These are phyloP conservation scores for Tuber melanosporum DNA, from an alignment of 495 filamentous ascomycete species.

Conservation along the genomic window DNA sequence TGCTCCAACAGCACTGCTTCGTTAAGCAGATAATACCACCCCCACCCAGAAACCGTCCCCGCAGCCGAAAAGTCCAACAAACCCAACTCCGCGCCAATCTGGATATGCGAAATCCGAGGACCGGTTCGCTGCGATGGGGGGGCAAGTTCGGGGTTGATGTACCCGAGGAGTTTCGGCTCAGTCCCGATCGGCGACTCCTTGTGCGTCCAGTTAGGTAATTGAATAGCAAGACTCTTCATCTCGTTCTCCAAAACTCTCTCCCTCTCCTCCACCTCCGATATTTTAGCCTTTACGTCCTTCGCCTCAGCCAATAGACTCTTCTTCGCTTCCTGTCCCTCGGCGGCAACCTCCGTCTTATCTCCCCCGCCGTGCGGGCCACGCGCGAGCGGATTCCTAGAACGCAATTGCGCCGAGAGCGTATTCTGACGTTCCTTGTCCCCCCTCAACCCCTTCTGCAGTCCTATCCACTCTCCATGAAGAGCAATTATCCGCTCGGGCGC, in stretches of 20 bases:
- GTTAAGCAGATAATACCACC: conserved; percentile 90
- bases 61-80: conserved; percentile 80
- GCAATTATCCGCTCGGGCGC: conserved; percentile 64
- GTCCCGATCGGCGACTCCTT: conserved; percentile 64
- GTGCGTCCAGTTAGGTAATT: conserved; percentile 82
- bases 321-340: conserved; percentile 42
- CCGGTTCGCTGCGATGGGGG: conserved; percentile 39
- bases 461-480: conserved; percentile 61
- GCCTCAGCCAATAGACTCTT: conserved; percentile 59
- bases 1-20: conserved; percentile 88
- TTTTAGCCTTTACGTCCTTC: conserved; percentile 58
- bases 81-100: conserved; percentile 72
- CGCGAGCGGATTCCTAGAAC: conserved; percentile 44
- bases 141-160: conserved; percentile 69
- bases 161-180: conserved; percentile 53
- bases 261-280: conserved; percentile 54
- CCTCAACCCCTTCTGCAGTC: conserved; percentile 51
- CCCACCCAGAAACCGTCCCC: conserved; percentile 77
- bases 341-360: conserved; percentile 32
- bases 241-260: conserved; percentile 57
- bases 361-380: conserved; percentile 41
- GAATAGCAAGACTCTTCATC: conserved; percentile 66
- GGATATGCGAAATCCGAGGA: conserved; percentile 61
- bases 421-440: conserved; percentile 56
- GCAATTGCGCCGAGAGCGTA: conserved; percentile 48